Evolutionary conservation across 2,329 filamentous ascomycete genomes (phyloP).

Genomic region (Botrytis deweyae): DNA sequence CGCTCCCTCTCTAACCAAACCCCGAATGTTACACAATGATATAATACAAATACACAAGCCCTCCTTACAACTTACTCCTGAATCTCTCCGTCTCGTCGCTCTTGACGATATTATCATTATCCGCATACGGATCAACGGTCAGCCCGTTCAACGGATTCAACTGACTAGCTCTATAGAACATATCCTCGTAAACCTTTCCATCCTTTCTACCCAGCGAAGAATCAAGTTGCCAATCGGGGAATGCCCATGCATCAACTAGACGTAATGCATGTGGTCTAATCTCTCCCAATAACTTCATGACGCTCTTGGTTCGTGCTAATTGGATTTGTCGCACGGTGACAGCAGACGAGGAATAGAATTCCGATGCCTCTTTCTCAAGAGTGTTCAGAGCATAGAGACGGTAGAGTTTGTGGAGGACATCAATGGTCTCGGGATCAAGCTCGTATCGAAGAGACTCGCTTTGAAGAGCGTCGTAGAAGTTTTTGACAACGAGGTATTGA

Average conservation of each 20-base stretch:
- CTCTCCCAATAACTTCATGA: slow-evolving; percentile 68
- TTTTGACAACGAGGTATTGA: slow-evolving; percentile 76
- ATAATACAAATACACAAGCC: neutral
- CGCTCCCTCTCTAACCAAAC: neutral
- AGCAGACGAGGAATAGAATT: slow-evolving; percentile 70
- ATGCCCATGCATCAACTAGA: slow-evolving; percentile 72
- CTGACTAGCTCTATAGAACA: slow-evolving; percentile 70
- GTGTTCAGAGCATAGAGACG: slow-evolving; percentile 64
- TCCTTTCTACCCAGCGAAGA: slow-evolving; percentile 68
- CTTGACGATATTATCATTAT: slow-evolving; percentile 60
- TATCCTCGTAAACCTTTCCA: slow-evolving; percentile 74
- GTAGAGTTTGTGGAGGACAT: slow-evolving; percentile 65
- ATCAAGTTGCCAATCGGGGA: slow-evolving; percentile 77
- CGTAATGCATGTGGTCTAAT: slow-evolving; percentile 71
- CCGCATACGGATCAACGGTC: slow-evolving; percentile 70
- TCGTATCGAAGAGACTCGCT: slow-evolving; percentile 50
- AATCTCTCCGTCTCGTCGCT: slow-evolving; percentile 49
- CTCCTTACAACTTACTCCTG: slow-evolving; percentile 51
- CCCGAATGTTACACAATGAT: neutral
- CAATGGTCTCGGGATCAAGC: slow-evolving; percentile 57
- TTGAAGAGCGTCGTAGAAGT: slow-evolving; percentile 71
- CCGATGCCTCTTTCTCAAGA: slow-evolving; percentile 65
- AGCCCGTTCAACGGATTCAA: slow-evolving; percentile 72
- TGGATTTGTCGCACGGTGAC: slow-evolving; percentile 72
- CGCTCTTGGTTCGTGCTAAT: slow-evolving; percentile 63